Base-by-base conservation (phyloP, 768 basidiomycete species). In the Calvatia gigantea region DNA sequence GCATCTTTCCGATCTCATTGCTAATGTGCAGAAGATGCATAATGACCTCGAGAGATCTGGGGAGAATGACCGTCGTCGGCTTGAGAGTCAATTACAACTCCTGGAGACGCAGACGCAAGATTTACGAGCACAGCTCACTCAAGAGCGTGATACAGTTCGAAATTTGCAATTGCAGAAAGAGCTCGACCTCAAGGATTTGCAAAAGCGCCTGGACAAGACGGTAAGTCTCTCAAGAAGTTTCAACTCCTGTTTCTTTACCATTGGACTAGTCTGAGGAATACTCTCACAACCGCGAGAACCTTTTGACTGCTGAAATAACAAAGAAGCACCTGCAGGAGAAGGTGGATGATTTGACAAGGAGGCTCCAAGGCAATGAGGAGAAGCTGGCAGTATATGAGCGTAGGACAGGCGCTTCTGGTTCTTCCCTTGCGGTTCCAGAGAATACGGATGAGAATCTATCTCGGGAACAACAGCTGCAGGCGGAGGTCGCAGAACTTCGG, bases 1-100 rank as follows among this genome's bases (percentile, higher is more conserved):
- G 0, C 87, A 90, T 58, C 76, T 97, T 2, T 84, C 91, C 2
- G 91, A 94, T 66, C 77, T 97, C 25, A 92, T 96, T 84, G 75
- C 80, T 23, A 95, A 91, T 65, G 85, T 96, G 21, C 92, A 94
- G 70, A 88, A 82, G 64, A 93, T 97, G 84, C 91, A 93, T 62
- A 83, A 83, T 53, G 95, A 97, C 62, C 76, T 91, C 6, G 93
- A 95, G 65, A 80, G 85, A 47, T 88, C 89, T 0, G 84, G 87
- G 5, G 85, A 88, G 65, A 95, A 91, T 56, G 91, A 95, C 61
- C 81, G 91, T 17, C 76, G 84, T 12, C 83, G 92, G 6, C 72
- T 95, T 31, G 94, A 97, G 69, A 84, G 76, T 53, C 87, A 93
- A 62, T 70, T 93, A 38, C 83, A 90, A 61, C 78, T 87, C 70